Percentiles rank a stretch among this genome's conserved stretches.
These are phyloP conservation scores for Suillus americanus DNA, from an alignment of 768 basidiomycete species.

Conservation along the genomic window DNA sequence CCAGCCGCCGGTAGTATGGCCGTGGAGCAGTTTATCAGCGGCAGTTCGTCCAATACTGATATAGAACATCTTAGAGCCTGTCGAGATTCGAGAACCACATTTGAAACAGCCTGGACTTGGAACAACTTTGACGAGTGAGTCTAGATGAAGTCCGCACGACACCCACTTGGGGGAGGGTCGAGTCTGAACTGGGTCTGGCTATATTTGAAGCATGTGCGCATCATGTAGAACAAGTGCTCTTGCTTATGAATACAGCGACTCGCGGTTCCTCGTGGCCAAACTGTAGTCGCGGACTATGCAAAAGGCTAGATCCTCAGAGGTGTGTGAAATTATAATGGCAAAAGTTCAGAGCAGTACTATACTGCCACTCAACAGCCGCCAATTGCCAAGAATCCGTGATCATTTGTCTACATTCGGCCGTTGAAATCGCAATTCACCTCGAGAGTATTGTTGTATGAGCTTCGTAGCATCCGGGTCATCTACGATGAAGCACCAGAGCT, in stretches of 20 bases:
- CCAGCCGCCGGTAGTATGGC: slow-evolving; percentile 65
- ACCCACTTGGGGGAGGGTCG: slow-evolving; percentile 67
- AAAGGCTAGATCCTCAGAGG: not conserved
- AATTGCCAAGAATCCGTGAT: not conserved
- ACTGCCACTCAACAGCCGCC: not conserved
- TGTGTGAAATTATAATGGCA: not conserved
- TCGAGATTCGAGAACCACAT: slow-evolving; percentile 36
- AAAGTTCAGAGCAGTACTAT: not conserved
- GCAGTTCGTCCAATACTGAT: slow-evolving; percentile 7
- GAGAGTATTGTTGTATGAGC: slow-evolving; percentile 1
- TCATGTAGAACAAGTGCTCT: not conserved
- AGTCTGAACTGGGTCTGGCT: slow-evolving; percentile 57
- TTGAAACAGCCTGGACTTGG: slow-evolving; percentile 71
- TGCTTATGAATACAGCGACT: not conserved
- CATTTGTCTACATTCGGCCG: not conserved
- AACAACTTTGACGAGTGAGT: slow-evolving; percentile 97
- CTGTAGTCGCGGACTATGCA: not conserved
- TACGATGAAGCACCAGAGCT: slow-evolving; percentile 9
- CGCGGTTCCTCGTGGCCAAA: not conserved
- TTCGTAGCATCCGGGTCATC: not conserved
- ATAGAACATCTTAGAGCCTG: not conserved
- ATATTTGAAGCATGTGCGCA: slow-evolving; percentile 36
- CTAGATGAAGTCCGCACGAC: slow-evolving; percentile 74
- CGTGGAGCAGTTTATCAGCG: slow-evolving; percentile 87
- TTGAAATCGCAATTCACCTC: not conserved